phyloP scores from a whole-genome alignment of 83 land plant species.

The Thuja plicata region DNA sequence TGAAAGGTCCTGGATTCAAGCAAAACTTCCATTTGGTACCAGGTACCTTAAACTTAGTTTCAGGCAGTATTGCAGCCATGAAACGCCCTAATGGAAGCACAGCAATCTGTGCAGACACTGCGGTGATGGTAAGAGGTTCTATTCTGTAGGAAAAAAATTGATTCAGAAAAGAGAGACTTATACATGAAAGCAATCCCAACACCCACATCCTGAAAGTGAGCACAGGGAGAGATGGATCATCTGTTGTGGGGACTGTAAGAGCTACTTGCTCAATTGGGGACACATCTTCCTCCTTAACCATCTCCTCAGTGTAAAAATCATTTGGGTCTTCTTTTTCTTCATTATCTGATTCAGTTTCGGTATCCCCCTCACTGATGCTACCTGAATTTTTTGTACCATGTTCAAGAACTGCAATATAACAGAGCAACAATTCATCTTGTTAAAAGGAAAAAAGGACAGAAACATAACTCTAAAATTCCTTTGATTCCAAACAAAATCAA shows the following conservation, averaged over 20 bases:
- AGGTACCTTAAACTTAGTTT: neutral
- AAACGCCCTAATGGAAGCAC: neutral
- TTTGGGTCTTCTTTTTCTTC: too few relatives aligned
- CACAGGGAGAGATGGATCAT: neutral
- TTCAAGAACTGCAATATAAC: neutral
- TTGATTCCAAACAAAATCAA: too few relatives aligned
- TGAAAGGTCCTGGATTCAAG: neutral
- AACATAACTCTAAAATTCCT: too few relatives aligned
- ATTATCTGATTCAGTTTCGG: neutral
- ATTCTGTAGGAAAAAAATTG: neutral
- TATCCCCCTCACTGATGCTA: neutral
- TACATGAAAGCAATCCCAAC: neutral
- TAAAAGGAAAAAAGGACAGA: neutral
- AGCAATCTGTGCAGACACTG: neutral
- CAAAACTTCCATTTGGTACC: neutral
- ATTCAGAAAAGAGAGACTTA: neutral
- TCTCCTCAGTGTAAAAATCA: neutral
- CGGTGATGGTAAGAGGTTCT: too few relatives aligned
- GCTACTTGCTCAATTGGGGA: neutral
- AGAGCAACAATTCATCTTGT: neutral
- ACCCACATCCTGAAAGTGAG: slow-evolving; percentile 3
- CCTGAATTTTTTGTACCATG: neutral
- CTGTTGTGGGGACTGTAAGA: neutral
- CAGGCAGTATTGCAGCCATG: neutral
- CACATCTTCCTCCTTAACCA: neutral